These are phyloP conservation scores for Omphalotus guepiniiformis DNA, from an alignment of 768 basidiomycete genomes.

Conservation along the genomic window DNA sequence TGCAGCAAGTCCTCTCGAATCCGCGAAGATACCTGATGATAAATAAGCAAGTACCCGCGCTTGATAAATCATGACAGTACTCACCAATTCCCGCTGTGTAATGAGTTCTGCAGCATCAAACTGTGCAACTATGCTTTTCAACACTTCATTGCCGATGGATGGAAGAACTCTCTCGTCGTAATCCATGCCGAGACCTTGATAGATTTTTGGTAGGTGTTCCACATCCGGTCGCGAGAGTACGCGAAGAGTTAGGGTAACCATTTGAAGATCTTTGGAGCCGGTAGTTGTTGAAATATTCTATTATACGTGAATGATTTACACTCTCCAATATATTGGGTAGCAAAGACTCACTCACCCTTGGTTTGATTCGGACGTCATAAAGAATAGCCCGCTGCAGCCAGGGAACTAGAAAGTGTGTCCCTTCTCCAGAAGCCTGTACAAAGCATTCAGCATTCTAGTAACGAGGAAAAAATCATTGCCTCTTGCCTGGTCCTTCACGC, in stretches of 20 bases:
- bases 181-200: constrained; percentile 91
- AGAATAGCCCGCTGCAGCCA: constrained; percentile 96
- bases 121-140: constrained; percentile 97
- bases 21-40: constrained; percentile 72
- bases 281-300: constrained; percentile 99
- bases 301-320: constrained; percentile 9
- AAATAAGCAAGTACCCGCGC: constrained; percentile 3
- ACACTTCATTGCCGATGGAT: constrained; percentile 95
- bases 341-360: constrained; percentile 54
- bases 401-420: constrained; percentile 94
- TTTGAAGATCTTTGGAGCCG: constrained; percentile 97
- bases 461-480: background rate
- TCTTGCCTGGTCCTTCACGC: constrained; percentile 75
- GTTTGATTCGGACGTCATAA: constrained; percentile 97
- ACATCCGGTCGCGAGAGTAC: constrained; percentile 94
- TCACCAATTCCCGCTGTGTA: constrained; percentile 94
- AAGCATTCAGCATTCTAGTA: background rate
- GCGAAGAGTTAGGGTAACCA: constrained; percentile 95
- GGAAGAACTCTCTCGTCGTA: constrained; percentile 98
- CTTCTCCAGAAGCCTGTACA: constrained; percentile 78
- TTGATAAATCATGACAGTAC: constrained; percentile 23
- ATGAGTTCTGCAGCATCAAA: constrained; percentile 97
- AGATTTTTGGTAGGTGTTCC: constrained; percentile 84
- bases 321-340: background rate
- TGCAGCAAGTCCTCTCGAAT: constrained; percentile 91